phyloP scores from a whole-genome alignment of 2,329 filamentous ascomycete genomes.

The Aureobasidium zeae region DNA sequence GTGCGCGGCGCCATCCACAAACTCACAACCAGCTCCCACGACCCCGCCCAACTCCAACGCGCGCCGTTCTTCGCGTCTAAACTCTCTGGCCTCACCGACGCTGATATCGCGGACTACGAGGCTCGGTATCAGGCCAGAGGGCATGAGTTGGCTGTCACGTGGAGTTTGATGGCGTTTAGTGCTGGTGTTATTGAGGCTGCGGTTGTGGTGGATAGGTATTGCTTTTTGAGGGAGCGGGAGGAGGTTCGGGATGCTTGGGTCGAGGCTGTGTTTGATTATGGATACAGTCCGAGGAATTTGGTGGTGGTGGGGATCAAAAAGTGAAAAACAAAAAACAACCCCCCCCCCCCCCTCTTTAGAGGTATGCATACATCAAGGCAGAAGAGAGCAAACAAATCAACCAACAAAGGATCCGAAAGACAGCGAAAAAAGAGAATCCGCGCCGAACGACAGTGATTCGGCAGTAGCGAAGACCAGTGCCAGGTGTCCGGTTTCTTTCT shows the following conservation, averaged over 20 bases:
- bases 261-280: conserved; percentile 85
- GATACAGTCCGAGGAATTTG: conserved; percentile 75
- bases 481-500: too few species aligned
- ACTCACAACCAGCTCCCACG: conserved; percentile 53
- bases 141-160: conserved; percentile 77
- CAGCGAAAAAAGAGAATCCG: too few species aligned
- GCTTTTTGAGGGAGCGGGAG: conserved; percentile 70
- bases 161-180: conserved; percentile 94
- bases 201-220: conserved; percentile 84
- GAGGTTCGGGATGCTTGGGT: conserved; percentile 74
- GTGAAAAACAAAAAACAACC: too few species aligned
- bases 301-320: conserved; percentile 87
- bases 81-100: conserved; percentile 61
- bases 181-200: conserved; percentile 80
- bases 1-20: conserved; percentile 73
- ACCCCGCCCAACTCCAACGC: too few species aligned
- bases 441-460: too few species aligned
- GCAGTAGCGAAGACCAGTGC: too few species aligned
- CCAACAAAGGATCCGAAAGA: too few species aligned
- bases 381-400: too few species aligned
- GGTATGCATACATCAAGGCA: too few species aligned
- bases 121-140: conserved; percentile 53
- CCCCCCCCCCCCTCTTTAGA: too few species aligned
- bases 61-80: conserved; percentile 54
- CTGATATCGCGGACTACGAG: conserved; percentile 66